Evolutionary conservation across 2,329 filamentous ascomycete species (phyloP).

Genomic region (Amesomyces nigricolor): DNA sequence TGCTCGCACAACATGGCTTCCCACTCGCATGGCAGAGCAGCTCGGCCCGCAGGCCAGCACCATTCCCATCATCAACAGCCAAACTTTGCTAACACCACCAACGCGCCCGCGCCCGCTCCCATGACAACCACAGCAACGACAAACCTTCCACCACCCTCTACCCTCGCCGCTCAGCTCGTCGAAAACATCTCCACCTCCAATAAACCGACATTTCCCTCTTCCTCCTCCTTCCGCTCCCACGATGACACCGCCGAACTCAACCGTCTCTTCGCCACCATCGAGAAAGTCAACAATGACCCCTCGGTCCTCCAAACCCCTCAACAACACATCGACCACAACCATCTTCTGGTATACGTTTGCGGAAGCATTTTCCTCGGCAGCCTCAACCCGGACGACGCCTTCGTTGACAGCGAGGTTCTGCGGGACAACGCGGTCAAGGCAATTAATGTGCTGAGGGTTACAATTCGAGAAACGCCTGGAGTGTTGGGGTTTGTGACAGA

Average conservation of each 20-base stretch:
- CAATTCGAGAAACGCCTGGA: constrained; percentile 67
- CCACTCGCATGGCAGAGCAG: constrained; percentile 20
- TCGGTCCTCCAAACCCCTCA: constrained; percentile 53
- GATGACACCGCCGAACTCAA: constrained; percentile 68
- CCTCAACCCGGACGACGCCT: constrained; percentile 62
- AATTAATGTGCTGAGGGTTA: constrained; percentile 69
- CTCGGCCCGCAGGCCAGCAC: constrained; percentile 1
- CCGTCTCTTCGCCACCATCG: constrained; percentile 56
- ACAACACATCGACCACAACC: constrained; percentile 69
- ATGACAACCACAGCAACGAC: constrained; percentile 13
- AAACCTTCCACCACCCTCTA: constrained; percentile 59
- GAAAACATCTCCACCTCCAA: constrained; percentile 64
- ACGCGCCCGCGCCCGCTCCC: too few relatives aligned
- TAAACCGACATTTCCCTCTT: too few relatives aligned
- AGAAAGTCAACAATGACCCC: constrained; percentile 48
- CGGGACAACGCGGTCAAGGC: constrained; percentile 62
- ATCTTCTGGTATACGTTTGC: constrained; percentile 80
- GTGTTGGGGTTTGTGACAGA: constrained; percentile 51
- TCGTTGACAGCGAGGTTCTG: constrained; percentile 52
- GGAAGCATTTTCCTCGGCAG: constrained; percentile 71
- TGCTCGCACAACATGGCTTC: constrained; percentile 24
- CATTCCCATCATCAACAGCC: constrained; percentile 4
- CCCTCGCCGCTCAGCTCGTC: constrained; percentile 80
- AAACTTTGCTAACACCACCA: constrained; percentile 18
- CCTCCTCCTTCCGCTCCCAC: too few relatives aligned